Base-by-base conservation (phyloP, 306 rosid species). In the Prunus padus region DNA sequence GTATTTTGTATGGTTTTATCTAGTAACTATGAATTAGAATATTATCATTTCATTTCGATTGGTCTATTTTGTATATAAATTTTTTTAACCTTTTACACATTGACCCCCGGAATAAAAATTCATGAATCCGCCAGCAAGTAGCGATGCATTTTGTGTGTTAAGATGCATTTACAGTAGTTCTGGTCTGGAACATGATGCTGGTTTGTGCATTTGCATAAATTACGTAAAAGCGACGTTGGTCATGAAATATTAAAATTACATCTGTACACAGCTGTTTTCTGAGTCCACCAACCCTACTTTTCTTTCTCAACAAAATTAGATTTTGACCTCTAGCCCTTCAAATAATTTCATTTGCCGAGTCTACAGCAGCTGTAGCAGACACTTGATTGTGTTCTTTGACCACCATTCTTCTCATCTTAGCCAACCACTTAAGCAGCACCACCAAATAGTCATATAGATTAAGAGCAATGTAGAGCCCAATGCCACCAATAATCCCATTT, bases 401-500 rank as follows among this genome's bases (percentile, higher is more conserved):
- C 74, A 95, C 87, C 82, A 75, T 68, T 75, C 42, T 86, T 26
- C 84, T 90, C 92, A 85, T 89, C 84, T 86, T 88, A 67, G 77
- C 65, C 57, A 87, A 19, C 98, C 98, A 90, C 65, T 73, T 71
- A 11, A 78, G 16, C 28, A 26, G 22, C 12, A 77, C 72, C 18
- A 79, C 61, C 50, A 80, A 54, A 62, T 80, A 71, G 40, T 95
- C 96, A 75, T 84, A 92, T 7, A 92, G 69, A 60, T 87, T 79
- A 46, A 95, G 91, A 81, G 88, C 96, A 72, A 85, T 37, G 63
- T 86, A 82, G n/a, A 92, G 79, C 25, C 99, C 99, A 76, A 92
- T 84, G 78, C 99, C 97, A 25, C 77, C 96, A 63, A 95, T 82
- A 33, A 95, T 89, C 77, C 97, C 99, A 79, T 92, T 87, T 16